These are phyloP conservation scores for Macrolepiota fuliginosa DNA, from an alignment of 768 basidiomycete genomes.

Conservation along the genomic window DNA sequence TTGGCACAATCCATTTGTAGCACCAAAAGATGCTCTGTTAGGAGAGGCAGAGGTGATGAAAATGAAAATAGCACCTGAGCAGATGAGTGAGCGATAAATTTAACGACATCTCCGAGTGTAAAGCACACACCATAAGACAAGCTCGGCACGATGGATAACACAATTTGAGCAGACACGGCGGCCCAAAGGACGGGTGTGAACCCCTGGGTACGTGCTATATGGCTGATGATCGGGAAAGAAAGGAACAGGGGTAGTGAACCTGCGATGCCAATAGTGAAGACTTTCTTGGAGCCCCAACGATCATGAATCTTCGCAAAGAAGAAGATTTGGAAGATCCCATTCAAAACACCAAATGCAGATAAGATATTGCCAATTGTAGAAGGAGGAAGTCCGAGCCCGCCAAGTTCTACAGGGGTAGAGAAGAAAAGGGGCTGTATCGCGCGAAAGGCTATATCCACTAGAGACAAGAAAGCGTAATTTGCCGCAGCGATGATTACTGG, in stretches of 20 bases:
- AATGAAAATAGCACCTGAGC: slow-evolving; percentile 65
- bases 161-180: slow-evolving; percentile 47
- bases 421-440: slow-evolving; percentile 70
- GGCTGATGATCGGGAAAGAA: slow-evolving; percentile 60
- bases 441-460: slow-evolving; percentile 66
- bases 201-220: slow-evolving; percentile 49
- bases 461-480: slow-evolving; percentile 67
- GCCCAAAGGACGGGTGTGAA: slow-evolving; percentile 46
- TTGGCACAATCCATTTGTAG: slow-evolving; percentile 69
- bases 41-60: slow-evolving; percentile 67
- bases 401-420: slow-evolving; percentile 66
- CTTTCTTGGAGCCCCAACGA: slow-evolving; percentile 59
- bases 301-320: slow-evolving; percentile 65
- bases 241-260: slow-evolving; percentile 51
- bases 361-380: slow-evolving; percentile 64
- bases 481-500: slow-evolving; percentile 57
- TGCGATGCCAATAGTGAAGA: slow-evolving; percentile 52
- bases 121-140: slow-evolving; percentile 53
- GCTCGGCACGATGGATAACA: slow-evolving; percentile 44
- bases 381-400: slow-evolving; percentile 71
- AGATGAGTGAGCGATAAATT: background rate
- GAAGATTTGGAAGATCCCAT: slow-evolving; percentile 64
- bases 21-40: slow-evolving; percentile 62
- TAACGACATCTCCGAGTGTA: background rate
- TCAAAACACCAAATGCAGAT: slow-evolving; percentile 56